phyloP scores from a whole-genome alignment of 257 asterid genomes.

The Anisodus tanguticus region DNA sequence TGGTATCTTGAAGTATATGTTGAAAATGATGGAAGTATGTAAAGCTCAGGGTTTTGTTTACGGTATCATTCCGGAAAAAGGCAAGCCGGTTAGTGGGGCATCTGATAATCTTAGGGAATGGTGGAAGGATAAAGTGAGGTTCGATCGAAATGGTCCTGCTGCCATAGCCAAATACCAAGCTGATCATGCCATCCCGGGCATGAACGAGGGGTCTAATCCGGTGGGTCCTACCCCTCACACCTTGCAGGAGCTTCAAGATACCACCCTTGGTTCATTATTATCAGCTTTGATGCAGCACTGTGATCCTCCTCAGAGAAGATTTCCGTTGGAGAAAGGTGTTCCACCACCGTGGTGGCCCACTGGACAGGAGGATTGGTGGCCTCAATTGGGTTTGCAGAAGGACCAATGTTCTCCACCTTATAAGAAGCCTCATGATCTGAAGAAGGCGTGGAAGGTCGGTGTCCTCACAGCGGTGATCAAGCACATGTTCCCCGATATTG shows the following conservation, averaged over 20 bases:
- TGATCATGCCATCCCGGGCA: slow-evolving; percentile 54
- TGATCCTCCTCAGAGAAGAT: slow-evolving; percentile 88
- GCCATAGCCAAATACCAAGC: slow-evolving; percentile 69
- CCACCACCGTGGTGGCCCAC: slow-evolving; percentile 97
- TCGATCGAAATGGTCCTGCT: slow-evolving; percentile 87
- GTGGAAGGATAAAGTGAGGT: slow-evolving; percentile 94
- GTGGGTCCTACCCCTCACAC: slow-evolving; percentile 79
- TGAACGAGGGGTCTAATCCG: slow-evolving; percentile 45
- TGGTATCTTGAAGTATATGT: slow-evolving; percentile 87
- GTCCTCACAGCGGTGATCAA: slow-evolving; percentile 87
- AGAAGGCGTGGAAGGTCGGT: slow-evolving; percentile 87
- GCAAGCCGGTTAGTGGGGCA: slow-evolving; percentile 90
- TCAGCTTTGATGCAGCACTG: slow-evolving; percentile 95
- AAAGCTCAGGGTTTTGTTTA: slow-evolving; percentile 92
- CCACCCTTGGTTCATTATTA: slow-evolving; percentile 79
- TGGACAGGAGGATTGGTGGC: slow-evolving; percentile 92
- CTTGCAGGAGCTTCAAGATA: slow-evolving; percentile 86
- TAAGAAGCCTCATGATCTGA: slow-evolving; percentile 89
- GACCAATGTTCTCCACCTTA: slow-evolving; percentile 82
- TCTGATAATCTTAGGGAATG: slow-evolving; percentile 87
- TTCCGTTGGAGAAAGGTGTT: slow-evolving; percentile 82
- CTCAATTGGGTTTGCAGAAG: slow-evolving; percentile 66
- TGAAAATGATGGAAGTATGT: slow-evolving; percentile 95
- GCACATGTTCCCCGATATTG: slow-evolving; percentile 82
- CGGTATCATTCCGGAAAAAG: slow-evolving; percentile 92